These are phyloP conservation scores for Wallacemonas sp. DNA, from an alignment of 208 protist species.

Conservation along the genomic window DNA sequence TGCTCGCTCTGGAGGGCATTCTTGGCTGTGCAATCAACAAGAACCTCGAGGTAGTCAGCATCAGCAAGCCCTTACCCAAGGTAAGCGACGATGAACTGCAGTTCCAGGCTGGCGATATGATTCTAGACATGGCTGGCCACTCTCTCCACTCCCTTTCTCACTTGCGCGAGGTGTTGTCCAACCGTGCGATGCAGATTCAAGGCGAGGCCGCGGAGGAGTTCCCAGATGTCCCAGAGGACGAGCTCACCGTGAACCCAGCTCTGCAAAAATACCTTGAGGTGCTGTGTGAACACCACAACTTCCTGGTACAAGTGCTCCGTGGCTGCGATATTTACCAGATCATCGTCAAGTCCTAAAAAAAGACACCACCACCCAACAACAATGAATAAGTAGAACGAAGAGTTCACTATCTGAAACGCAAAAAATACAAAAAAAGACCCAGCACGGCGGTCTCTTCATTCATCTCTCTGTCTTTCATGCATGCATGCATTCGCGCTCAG, in stretches of 20 bases:
- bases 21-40: conserved; percentile 86
- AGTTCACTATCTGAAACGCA: no score
- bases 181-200: conserved; percentile 81
- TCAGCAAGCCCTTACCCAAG: conserved; percentile 67
- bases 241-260: conserved; percentile 66
- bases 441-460: no score
- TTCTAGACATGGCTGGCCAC: conserved; percentile 80
- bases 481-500: no score
- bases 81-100: conserved; percentile 67
- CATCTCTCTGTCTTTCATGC: not conserved
- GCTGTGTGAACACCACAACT: conserved; percentile 90
- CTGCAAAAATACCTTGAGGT: conserved; percentile 87
- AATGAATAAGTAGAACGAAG: conserved; percentile 21
- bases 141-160: conserved; percentile 85
- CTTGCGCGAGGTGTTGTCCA: conserved; percentile 78
- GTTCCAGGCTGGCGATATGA: conserved; percentile 89
- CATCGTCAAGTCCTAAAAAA: conserved; percentile 75
- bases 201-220: conserved; percentile 80
- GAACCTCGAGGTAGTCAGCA: conserved; percentile 84
- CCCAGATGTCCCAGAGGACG: conserved; percentile 49
- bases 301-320: conserved; percentile 83
- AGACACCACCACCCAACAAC: no score
- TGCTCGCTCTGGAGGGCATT: conserved; percentile 78
- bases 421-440: not conserved
- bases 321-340: conserved; percentile 88